Base-by-base conservation (phyloP, 129 eudicot genomes). In the Gnaphalium uliginosum region DNA sequence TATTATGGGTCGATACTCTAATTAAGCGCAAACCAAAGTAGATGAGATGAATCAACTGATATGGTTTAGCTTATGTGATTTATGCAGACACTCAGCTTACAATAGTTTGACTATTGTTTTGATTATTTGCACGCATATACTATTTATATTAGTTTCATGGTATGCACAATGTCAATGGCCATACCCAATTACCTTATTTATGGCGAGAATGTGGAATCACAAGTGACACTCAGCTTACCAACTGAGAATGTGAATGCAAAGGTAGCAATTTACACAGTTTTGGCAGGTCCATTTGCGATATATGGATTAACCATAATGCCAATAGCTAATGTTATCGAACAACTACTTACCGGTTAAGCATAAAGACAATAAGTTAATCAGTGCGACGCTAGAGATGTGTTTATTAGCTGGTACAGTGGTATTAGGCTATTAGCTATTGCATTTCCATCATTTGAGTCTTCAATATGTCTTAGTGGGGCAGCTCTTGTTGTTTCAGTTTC, bases 301-400 rank as follows among this genome's bases (percentile, higher is more conserved):
- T 81, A 76, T 54, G 85, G 78, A 5, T 46, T 81, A 39, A 69
- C 76, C n/a, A 76, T 81, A 63, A 76, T 69, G 74, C 85, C 81
- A 48, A 73, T 81, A 48, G 65, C 78, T 57, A 25, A 61, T 25
- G 63, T 74, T 0, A 51, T 70, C 17, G 85, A 70, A 65, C n/a
- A 53, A 70, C 61, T 53, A 70, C 51, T 48, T 76, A 39, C 74
- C 79, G n/a, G 53, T 24, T 9, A 53, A 41, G 1, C 58, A 71
- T 39, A 43, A 51, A 57, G 33, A 63, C 5, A 77, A 43, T 41
- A 70, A 72, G 56, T 18, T 22, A 24, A 50, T 77, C 32, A 56
- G 27, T 57, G 41, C 70, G 64, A 41, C 15, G 14, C 58, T 82
- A 74, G 64, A 66, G 70, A 37, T 29, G 62, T 24, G 72, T 63